A percentile compares a stretch with the other conserved stretches of the same genome.
phyloP scores from a whole-genome alignment of 2,329 filamentous ascomycete genomes.

The Aureobasidium subglaciale region DNA sequence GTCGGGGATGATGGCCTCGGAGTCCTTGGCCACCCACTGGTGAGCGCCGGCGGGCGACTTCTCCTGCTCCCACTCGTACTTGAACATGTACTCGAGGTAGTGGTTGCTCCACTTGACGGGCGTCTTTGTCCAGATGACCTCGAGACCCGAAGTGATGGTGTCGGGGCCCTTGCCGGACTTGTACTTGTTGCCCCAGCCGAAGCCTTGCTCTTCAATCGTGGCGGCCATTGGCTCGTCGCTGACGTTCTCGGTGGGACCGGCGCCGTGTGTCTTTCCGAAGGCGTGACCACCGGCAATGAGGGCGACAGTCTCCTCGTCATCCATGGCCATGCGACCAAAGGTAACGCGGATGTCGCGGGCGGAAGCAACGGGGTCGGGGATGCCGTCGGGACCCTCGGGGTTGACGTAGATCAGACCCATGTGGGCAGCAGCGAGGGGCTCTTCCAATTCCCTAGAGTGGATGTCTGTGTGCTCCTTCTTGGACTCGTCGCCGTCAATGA shows the following conservation, averaged over 20 bases:
- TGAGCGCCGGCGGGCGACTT: constrained; percentile 70
- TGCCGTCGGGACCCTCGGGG: constrained; percentile 68
- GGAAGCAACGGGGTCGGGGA: constrained; percentile 61
- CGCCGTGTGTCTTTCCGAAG: constrained; percentile 77
- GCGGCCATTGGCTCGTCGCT: constrained; percentile 62
- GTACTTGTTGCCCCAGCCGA: constrained; percentile 64
- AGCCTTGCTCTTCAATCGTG: constrained; percentile 57
- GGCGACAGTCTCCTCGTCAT: constrained; percentile 74
- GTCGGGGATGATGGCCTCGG: constrained; percentile 61
- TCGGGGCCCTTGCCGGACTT: constrained; percentile 61
- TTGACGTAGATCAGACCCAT: constrained; percentile 81
- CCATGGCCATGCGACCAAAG: constrained; percentile 75
- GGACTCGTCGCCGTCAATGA: constrained; percentile 36
- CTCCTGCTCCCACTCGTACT: constrained; percentile 68
- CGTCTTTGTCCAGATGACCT: constrained; percentile 72
- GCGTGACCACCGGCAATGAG: constrained; percentile 72
- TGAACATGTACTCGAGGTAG: constrained; percentile 70
- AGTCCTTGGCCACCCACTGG: constrained; percentile 69
- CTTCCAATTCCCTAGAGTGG: constrained; percentile 58
- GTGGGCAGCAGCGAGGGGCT: constrained; percentile 60
- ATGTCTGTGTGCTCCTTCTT: constrained; percentile 38
- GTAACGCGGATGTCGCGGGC: constrained; percentile 67
- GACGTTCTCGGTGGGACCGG: constrained; percentile 56
- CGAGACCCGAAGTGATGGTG: constrained; percentile 68
- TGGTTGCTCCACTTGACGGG: constrained; percentile 70